A percentile compares a stretch with the other conserved stretches of the same genome.
phyloP scores from a whole-genome alignment of 768 basidiomycete genomes.

The Clitopilus hobsonii region DNA sequence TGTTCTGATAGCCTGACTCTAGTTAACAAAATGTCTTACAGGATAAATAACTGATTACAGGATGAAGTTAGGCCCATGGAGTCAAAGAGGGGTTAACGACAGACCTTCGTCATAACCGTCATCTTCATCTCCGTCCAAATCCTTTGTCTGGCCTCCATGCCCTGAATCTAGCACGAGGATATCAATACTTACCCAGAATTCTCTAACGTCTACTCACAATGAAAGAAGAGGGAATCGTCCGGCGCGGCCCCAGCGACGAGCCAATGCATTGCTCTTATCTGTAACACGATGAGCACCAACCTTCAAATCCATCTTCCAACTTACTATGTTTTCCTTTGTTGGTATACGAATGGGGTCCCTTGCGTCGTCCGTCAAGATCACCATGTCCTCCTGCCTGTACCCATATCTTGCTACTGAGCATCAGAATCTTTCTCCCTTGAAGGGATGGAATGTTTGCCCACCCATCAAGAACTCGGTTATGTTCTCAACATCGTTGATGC shows the following conservation, averaged over 20 bases:
- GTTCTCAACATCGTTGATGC: slow-evolving; percentile 89
- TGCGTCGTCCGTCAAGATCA: slow-evolving; percentile 79
- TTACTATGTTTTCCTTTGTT: slow-evolving; percentile 76
- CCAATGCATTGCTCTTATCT: slow-evolving; percentile 87
- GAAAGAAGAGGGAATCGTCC: slow-evolving; percentile 88
- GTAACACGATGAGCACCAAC: neutral
- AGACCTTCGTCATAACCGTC: slow-evolving; percentile 82
- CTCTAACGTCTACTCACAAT: slow-evolving; percentile 46
- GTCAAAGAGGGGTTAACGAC: neutral
- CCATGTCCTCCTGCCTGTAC: slow-evolving; percentile 78
- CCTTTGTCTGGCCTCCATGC: slow-evolving; percentile 89
- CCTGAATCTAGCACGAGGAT: slow-evolving; percentile 94
- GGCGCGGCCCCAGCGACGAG: slow-evolving; percentile 76
- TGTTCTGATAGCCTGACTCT: slow-evolving; percentile 9
- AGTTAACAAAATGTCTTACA: slow-evolving; percentile 24
- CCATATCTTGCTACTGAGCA: neutral
- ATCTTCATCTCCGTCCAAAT: slow-evolving; percentile 76
- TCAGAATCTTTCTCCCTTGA: neutral
- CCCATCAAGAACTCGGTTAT: slow-evolving; percentile 72
- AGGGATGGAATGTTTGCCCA: slow-evolving; percentile 27
- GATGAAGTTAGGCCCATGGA: neutral
- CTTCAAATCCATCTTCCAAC: slow-evolving; percentile 12
- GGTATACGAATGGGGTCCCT: slow-evolving; percentile 58
- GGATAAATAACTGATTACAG: slow-evolving; percentile 74
- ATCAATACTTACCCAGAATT: no score